These are phyloP conservation scores for Exserohilum rostratum DNA, from an alignment of 2,329 filamentous ascomycete genomes.

Conservation along the genomic window DNA sequence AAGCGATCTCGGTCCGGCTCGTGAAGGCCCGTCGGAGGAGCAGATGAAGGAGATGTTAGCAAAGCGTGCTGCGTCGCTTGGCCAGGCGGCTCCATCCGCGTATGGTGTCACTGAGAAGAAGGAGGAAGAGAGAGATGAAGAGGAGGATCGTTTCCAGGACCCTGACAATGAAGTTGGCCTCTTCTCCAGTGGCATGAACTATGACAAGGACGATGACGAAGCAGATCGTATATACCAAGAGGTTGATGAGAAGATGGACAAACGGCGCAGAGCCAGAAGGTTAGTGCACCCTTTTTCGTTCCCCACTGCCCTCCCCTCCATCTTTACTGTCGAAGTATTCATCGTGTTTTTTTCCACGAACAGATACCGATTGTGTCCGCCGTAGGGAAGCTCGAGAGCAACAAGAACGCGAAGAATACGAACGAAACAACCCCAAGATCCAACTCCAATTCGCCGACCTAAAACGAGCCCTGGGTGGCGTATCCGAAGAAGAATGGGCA, in stretches of 20 bases:
- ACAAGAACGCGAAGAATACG: constrained; percentile 91
- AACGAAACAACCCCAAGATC: constrained; percentile 97
- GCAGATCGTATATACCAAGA: constrained; percentile 94
- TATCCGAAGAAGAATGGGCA: constrained; percentile 96
- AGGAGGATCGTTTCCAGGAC: constrained; percentile 86
- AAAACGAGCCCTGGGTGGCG: constrained; percentile 84
- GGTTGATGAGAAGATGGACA: constrained; percentile 97
- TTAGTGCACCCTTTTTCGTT: constrained; percentile 60
- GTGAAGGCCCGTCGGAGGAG: constrained; percentile 94
- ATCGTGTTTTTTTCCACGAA: constrained; percentile 69
- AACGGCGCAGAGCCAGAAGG: constrained; percentile 82
- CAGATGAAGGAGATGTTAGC: constrained; percentile 98
- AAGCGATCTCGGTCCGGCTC: constrained; percentile 91
- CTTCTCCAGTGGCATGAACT: constrained; percentile 86
- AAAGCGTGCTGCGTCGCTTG: constrained; percentile 85
- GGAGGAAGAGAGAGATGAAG: constrained; percentile 74
- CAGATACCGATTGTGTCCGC: constrained; percentile 74
- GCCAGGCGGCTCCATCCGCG: constrained; percentile 71
- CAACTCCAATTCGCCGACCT: constrained; percentile 96
- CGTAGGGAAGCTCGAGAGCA: constrained; percentile 91
- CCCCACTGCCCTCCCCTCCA: constrained; percentile 29
- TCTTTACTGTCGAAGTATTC: constrained; percentile 60
- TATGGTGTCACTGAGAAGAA: constrained; percentile 74
- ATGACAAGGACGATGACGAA: constrained; percentile 97
- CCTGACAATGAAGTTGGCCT: constrained; percentile 96